Conservation (phyloP, 805 yeast genomes). For the Candida sakaeoensis region DNA sequence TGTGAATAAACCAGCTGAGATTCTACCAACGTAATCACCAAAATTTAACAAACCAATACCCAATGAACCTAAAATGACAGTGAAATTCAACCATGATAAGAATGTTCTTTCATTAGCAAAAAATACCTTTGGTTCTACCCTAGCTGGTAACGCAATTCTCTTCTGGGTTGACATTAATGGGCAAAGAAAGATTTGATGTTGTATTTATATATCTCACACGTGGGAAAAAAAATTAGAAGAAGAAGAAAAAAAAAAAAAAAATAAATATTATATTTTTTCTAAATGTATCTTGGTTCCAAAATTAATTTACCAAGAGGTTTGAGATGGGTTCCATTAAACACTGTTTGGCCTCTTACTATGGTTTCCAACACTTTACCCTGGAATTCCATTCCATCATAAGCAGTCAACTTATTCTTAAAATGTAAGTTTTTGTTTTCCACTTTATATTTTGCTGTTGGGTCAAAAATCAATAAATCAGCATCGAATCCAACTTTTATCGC, state of each 20-base stretch:
- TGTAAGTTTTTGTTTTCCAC: slow-evolving; percentile 54
- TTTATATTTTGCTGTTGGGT: slow-evolving; percentile 49
- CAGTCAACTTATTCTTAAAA: slow-evolving; percentile 86
- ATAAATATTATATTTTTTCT: slow-evolving; percentile 5
- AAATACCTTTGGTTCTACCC: slow-evolving; percentile 98
- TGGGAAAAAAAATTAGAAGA: neutral
- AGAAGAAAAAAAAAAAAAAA: neutral
- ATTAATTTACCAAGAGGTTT: slow-evolving; percentile 56
- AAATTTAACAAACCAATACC: slow-evolving; percentile 95
- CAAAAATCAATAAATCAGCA: slow-evolving; percentile 85
- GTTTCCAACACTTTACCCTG: slow-evolving; percentile 79
- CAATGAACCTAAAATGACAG: slow-evolving; percentile 95
- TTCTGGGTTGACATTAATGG: slow-evolving; percentile 44
- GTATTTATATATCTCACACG: slow-evolving; percentile 3
- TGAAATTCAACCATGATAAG: slow-evolving; percentile 96
- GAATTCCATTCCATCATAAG: slow-evolving; percentile 70
- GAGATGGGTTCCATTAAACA: slow-evolving; percentile 16
- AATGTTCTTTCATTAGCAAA: slow-evolving; percentile 99
- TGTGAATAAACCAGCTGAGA: slow-evolving; percentile 92
- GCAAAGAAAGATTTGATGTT: neutral
- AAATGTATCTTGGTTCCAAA: slow-evolving; percentile 51
- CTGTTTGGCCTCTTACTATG: slow-evolving; percentile 68
- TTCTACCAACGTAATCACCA: slow-evolving; percentile 90
- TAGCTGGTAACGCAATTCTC: slow-evolving; percentile 94
- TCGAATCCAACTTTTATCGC: slow-evolving; percentile 69